phyloP scores from a whole-genome alignment of 2,329 filamentous ascomycete species.

The Tolypocladium tundrense region DNA sequence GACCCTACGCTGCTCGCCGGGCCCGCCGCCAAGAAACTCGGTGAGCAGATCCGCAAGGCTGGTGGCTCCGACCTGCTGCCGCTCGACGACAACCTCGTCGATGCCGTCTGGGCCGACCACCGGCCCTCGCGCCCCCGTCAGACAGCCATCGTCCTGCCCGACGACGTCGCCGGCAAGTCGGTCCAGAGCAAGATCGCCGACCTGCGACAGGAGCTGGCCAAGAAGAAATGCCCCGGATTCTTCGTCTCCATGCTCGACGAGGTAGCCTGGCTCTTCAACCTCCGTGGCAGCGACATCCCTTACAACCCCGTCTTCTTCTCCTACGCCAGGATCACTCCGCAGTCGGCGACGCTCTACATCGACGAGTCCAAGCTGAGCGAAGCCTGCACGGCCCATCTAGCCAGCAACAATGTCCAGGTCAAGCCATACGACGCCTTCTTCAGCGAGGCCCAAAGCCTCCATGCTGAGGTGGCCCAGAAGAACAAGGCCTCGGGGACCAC shows the following conservation, averaged over 20 bases:
- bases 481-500: conserved; percentile 20
- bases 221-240: conserved; percentile 79
- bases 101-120: conserved; percentile 71
- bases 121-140: conserved; percentile 68
- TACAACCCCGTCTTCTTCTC: conserved; percentile 99
- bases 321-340: conserved; percentile 78
- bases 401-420: conserved; percentile 57
- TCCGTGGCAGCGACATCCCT: conserved; percentile 87
- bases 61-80: conserved; percentile 69
- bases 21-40: conserved; percentile 54
- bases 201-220: conserved; percentile 80
- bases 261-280: conserved; percentile 96
- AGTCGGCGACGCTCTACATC: conserved; percentile 69
- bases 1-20: conserved; percentile 80
- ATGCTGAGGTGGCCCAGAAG: conserved; percentile 26
- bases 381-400: conserved; percentile 60
- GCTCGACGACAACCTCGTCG: conserved; percentile 76
- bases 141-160: conserved; percentile 59
- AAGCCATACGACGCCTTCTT: conserved; percentile 80
- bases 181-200: conserved; percentile 76
- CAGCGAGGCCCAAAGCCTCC: conserved; percentile 58
- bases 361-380: conserved; percentile 66
- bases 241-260: conserved; percentile 94
- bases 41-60: conserved; percentile 77
- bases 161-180: conserved; percentile 71